A percentile compares a stretch with the other conserved stretches of the same genome.
These are phyloP conservation scores for Colletotrichum sansevieriae DNA, from an alignment of 2,329 filamentous ascomycete species.

Conservation along the genomic window DNA sequence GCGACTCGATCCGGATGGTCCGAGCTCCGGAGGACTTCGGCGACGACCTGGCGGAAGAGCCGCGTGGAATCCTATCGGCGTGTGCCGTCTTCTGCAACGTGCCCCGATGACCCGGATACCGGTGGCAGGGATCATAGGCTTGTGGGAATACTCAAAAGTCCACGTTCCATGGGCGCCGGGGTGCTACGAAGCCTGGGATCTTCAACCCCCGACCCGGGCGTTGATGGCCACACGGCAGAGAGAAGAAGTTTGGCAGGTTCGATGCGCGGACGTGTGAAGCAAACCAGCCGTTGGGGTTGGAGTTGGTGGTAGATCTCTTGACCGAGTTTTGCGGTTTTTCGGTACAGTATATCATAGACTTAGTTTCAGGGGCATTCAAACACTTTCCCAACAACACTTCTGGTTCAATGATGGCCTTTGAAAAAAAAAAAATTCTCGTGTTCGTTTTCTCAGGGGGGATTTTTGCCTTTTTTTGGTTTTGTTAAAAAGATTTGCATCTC, in stretches of 20 bases:
- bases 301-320: conserved; percentile 34
- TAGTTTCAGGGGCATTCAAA: neutral
- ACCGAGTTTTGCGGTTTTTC: neutral
- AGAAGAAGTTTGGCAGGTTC: conserved; percentile 7
- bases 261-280: conserved; percentile 7
- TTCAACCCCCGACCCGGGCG: neutral
- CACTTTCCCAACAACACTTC: neutral
- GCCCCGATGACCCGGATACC: conserved; percentile 19
- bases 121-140: neutral
- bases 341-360: neutral
- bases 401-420: neutral
- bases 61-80: conserved; percentile 9
- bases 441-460: conserved; percentile 9
- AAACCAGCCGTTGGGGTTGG: conserved; percentile 34
- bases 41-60: conserved; percentile 9
- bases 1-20: conserved; percentile 14
- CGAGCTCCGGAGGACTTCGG: conserved; percentile 14
- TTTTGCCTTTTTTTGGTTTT: neutral
- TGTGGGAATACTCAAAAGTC: conserved; percentile 22
- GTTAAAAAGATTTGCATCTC: neutral
- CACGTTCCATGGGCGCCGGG: conserved; percentile 32
- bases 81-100: conserved; percentile 33
- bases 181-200: conserved; percentile 16
- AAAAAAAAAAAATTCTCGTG: conserved; percentile 12
- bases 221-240: conserved; percentile 1